These are phyloP conservation scores for Hibiscus tridactylites DNA, from an alignment of 345 rosid species.

Conservation along the genomic window DNA sequence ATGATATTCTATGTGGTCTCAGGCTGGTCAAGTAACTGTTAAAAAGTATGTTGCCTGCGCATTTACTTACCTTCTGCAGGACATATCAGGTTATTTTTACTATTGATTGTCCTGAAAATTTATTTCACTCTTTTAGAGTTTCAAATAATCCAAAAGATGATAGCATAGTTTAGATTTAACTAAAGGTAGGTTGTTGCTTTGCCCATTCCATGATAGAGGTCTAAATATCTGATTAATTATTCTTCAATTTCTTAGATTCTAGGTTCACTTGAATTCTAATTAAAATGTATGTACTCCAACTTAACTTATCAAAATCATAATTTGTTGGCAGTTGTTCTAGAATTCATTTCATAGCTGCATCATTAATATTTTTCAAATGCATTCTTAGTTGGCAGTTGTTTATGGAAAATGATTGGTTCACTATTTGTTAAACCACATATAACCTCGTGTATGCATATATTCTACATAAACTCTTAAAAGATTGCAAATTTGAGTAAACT, in stretches of 20 bases:
- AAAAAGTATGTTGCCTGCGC: slow-evolving; percentile 55
- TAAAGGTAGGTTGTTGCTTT: background rate
- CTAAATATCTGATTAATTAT: background rate
- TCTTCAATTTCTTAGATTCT: background rate
- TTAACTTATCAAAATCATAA: background rate
- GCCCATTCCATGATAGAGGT: background rate
- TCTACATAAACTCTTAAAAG: background rate
- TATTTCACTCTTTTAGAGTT: background rate
- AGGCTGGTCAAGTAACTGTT: slow-evolving; percentile 71
- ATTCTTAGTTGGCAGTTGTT: background rate
- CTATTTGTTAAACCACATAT: background rate
- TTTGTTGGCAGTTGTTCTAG: background rate
- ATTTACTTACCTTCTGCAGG: slow-evolving; percentile 63
- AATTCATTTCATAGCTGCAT: background rate
- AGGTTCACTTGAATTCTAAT: background rate
- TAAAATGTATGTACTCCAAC: background rate
- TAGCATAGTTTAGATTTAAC: background rate
- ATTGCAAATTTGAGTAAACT: background rate
- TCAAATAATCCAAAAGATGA: background rate
- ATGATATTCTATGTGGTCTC: slow-evolving; percentile 32
- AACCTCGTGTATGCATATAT: background rate
- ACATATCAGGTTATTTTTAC: slow-evolving; percentile 67
- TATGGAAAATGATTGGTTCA: background rate
- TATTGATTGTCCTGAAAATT: background rate
- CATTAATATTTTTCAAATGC: background rate